Evolutionary conservation across 345 rosid species (phyloP), one percentile per base, ranked within the genome.

Genomic region (Dovyalis caffra): DNA sequence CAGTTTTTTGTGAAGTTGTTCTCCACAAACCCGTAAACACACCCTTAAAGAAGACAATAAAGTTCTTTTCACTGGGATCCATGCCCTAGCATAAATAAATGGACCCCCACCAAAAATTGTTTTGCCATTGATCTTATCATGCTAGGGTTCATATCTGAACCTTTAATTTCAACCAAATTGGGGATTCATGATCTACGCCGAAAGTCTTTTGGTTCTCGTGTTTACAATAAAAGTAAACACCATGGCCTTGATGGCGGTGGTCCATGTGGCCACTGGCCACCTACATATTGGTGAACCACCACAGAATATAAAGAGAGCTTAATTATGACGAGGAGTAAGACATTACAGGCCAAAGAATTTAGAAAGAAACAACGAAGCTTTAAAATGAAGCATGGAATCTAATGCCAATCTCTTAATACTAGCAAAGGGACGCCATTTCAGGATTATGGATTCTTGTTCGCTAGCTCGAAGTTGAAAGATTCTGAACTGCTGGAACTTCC

Each of bases 31-130:
- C 34, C 28, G 6, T 2, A 6, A 8, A 28, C 25, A 4, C 28
- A 34, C 66, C 21, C 64, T 14, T 2, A 65, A 69, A 80, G 35
- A 75, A 58, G 82, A 80, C 84, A 78, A 69, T 10, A 16, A 4
- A 61, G 61, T 70, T 56, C 78, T 73, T 78, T 73, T 76, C 69
- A 53, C 9, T n/a, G 31, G 45, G 28, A 75, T 29, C 8, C 72
- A 57, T 40, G 40, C 71, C 31, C 4, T 10, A 0, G 35, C 38
- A 31, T 15, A 76, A 11, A 69, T 73, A n/a, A 53, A 51, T 70
- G 64, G 74, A 64, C 37, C 58, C n/a, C 7, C 35, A 33, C 64
- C 74, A 10, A 16, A 32, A 26, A 34, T 29, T 34, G 4, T 32
- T 47, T 28, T 12, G 11, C 21, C 32, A 25, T 6, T 28, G 16